Evolutionary conservation across 225 moss, liverwort and hornwort genomes (phyloP).

Genomic region (Sphagnum tenellum): DNA sequence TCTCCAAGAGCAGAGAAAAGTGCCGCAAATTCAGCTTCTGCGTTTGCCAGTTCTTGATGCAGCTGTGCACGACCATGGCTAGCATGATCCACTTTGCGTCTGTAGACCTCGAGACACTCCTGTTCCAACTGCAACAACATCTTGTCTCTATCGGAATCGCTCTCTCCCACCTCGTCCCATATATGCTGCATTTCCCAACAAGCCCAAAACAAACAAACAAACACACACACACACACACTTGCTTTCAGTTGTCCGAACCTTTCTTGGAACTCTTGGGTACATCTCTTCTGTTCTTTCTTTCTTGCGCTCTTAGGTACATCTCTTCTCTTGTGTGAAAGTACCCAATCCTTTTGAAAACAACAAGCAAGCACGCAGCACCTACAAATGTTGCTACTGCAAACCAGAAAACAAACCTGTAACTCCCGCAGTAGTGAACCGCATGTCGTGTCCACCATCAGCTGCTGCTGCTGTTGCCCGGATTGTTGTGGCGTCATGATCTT

Average conservation of each 20-base stretch:
- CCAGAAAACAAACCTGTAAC: slow-evolving; percentile 55
- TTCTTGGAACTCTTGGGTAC: no score
- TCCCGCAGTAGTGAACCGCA: slow-evolving; percentile 91
- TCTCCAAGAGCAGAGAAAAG: slow-evolving; percentile 48
- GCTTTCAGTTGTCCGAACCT: no score
- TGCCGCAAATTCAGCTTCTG: slow-evolving; percentile 40
- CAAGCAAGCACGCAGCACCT: no score
- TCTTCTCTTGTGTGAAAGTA: background rate
- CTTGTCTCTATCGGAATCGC: slow-evolving; percentile 45
- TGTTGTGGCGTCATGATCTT: no score
- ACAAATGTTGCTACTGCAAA: background rate
- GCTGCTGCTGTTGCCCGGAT: slow-evolving; percentile 12
- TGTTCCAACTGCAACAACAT: slow-evolving; percentile 64
- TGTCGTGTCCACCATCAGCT: slow-evolving; percentile 64
- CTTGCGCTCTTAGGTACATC: no score
- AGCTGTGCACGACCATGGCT: slow-evolving; percentile 40
- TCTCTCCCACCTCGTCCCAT: slow-evolving; percentile 63
- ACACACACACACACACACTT: no score
- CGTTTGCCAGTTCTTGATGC: slow-evolving; percentile 44
- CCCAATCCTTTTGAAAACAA: no score
- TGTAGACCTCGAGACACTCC: slow-evolving; percentile 54
- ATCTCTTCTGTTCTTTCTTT: no score
- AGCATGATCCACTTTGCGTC: slow-evolving; percentile 51
- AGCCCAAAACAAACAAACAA: background rate
- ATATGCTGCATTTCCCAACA: slow-evolving; percentile 38